Evolutionary conservation across 129 eudicot species (phyloP).

Genomic region (Flaveria bidentis): DNA sequence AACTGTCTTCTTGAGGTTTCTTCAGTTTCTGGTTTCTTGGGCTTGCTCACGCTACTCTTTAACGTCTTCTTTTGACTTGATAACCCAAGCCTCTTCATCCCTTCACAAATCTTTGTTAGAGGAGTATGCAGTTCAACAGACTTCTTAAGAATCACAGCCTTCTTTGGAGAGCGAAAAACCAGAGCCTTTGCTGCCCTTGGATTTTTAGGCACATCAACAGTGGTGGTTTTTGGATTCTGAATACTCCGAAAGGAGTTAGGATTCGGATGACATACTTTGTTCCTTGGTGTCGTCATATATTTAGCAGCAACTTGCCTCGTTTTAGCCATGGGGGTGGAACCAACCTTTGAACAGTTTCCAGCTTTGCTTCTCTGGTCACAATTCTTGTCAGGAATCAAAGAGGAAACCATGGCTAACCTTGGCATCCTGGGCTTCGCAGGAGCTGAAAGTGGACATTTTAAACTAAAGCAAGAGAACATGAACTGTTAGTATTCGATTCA

Average conservation of each 20-base stretch:
- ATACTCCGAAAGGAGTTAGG: slow-evolving; percentile 70
- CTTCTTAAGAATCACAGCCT: slow-evolving; percentile 44
- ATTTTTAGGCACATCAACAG: slow-evolving; percentile 34
- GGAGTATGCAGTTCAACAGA: slow-evolving; percentile 68
- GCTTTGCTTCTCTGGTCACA: slow-evolving; percentile 42
- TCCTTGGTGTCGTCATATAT: slow-evolving; percentile 93
- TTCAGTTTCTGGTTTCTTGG: slow-evolving; percentile 13
- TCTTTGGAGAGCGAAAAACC: slow-evolving; percentile 74
- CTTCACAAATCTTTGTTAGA: slow-evolving; percentile 63
- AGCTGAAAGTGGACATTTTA: slow-evolving; percentile 87
- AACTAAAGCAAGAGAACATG: background rate
- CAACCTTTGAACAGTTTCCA: slow-evolving; percentile 38
- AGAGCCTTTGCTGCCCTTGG: slow-evolving; percentile 64
- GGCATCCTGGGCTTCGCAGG: slow-evolving; percentile 83
- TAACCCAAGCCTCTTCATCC: slow-evolving; percentile 71
- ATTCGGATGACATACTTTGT: slow-evolving; percentile 51
- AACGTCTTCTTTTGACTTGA: slow-evolving; percentile 57
- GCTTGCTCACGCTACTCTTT: slow-evolving; percentile 33
- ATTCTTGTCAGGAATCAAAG: slow-evolving; percentile 57
- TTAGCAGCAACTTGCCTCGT: slow-evolving; percentile 85
- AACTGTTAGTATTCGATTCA: no score
- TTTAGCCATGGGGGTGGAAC: slow-evolving; percentile 56
- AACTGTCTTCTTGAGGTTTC: background rate
- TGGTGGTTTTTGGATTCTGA: slow-evolving; percentile 56
- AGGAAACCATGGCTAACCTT: slow-evolving; percentile 52